A percentile compares a stretch with the other conserved stretches of the same genome.
Conservation (phyloP, 2,329 filamentous ascomycete genomes). For the Fusarium annulatum region DNA sequence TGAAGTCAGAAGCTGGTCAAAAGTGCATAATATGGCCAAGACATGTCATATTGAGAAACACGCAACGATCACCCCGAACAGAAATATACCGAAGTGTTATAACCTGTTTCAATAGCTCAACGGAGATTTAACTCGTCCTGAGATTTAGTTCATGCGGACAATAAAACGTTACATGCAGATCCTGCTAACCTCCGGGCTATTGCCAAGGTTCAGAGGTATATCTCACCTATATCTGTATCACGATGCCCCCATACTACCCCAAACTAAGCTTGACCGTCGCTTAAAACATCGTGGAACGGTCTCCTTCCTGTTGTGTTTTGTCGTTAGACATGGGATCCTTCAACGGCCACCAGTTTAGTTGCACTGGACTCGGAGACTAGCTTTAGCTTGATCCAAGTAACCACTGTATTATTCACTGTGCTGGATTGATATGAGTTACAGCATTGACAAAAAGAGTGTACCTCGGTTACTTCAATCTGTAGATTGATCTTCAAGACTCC, state of each 20-base stretch:
- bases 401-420: background rate
- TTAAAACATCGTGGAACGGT: background rate
- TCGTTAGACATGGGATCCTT: background rate
- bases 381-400: background rate
- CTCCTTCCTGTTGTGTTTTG: background rate
- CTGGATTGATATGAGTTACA: background rate
- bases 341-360: background rate
- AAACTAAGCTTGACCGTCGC: background rate
- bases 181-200: background rate
- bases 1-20: background rate
- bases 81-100: background rate
- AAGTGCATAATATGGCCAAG: background rate
- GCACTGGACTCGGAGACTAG: background rate
- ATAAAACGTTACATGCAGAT: background rate
- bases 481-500: background rate
- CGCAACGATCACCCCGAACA: background rate
- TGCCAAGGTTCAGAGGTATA: background rate
- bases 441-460: background rate
- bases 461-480: slow-evolving; percentile 1
- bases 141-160: background rate
- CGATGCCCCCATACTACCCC: background rate
- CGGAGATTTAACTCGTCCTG: background rate
- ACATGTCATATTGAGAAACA: background rate
- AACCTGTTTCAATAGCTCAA: background rate
- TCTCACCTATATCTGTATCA: background rate